Evolutionary conservation across 208 protist genomes (phyloP).

Genomic region (Porcisia hertigi): DNA sequence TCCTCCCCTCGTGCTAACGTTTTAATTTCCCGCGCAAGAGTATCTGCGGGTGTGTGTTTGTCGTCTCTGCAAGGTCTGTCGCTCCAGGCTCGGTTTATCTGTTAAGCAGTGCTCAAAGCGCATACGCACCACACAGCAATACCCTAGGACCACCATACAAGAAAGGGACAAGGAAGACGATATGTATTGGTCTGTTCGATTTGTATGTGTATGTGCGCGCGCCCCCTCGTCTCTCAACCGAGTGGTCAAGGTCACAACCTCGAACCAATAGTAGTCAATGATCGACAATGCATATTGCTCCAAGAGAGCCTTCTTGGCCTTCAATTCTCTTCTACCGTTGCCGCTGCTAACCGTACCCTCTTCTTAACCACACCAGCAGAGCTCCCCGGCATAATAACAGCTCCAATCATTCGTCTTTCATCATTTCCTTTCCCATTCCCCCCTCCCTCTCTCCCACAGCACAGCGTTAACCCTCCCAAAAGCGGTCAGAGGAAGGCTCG

Average conservation of each 20-base stretch:
- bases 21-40: conserved; percentile 5
- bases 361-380: background rate
- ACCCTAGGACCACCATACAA: background rate
- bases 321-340: background rate
- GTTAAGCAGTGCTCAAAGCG: background rate
- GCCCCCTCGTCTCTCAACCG: background rate
- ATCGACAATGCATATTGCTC: background rate
- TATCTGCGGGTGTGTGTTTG: background rate
- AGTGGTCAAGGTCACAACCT: too few species aligned
- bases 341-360: background rate
- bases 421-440: background rate
- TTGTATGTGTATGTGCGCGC: background rate
- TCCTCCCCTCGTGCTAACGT: background rate
- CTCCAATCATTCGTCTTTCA: conserved; percentile 2
- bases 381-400: background rate
- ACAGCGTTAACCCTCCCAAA: background rate
- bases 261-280: background rate
- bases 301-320: background rate
- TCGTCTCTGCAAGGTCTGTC: background rate
- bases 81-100: background rate
- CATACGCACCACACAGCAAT: background rate
- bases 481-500: background rate
- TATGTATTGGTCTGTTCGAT: background rate
- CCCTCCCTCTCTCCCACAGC: background rate
- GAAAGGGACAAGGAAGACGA: background rate